Evolutionary conservation across 148 eudicot genomes (phyloP), one percentile per base, ranked within the genome.

Genomic region (Chenopodium suecicum): DNA sequence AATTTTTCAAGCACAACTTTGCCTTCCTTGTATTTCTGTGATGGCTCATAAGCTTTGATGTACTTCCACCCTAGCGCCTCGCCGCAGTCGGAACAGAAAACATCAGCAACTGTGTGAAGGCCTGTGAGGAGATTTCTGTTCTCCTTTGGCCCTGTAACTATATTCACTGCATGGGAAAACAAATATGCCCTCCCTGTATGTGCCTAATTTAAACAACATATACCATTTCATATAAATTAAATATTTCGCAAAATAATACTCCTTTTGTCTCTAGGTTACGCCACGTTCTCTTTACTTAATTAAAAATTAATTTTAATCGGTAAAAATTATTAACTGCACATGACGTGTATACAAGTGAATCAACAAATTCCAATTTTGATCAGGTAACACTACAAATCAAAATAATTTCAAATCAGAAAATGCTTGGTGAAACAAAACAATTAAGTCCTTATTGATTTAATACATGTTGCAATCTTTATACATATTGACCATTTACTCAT

Each of bases 61-160:
- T 92, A 92, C 77, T 81, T 92, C 93, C 95, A 90, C 2, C 91
- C 95, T 63, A 90, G 67, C 10, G 73, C 17, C 84, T 84, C 89
- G 1, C 73, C 75, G 72, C 95, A 92, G 47, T 88, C 88, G 3
- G 80, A 79, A 74, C 92, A 90, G 76, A 63, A 82, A 2, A 88
- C 87, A 77, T 92, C 91, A 31, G 91, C 90, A 32, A 92, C 90
- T 2, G 86, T 84, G 83, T 92, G 93, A 31, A 90, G 86, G 25
- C 93, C 93, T 0, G 89, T 92, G 1, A 87, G 82, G 44, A 89
- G 88, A 22, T 77, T 86, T 48, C 93, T 77, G 78, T 90, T 91
- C 54, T 80, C 85, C 70, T 76, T 80, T 13, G 84, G 81, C 32
- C 95, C 95, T 14, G 63, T 48, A 0, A 82, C 79, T 1, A 90